Evolutionary conservation across 2,329 filamentous ascomycete genomes (phyloP), one percentile per base, ranked within the genome.

Genomic region (Fusarium heterosporum): DNA sequence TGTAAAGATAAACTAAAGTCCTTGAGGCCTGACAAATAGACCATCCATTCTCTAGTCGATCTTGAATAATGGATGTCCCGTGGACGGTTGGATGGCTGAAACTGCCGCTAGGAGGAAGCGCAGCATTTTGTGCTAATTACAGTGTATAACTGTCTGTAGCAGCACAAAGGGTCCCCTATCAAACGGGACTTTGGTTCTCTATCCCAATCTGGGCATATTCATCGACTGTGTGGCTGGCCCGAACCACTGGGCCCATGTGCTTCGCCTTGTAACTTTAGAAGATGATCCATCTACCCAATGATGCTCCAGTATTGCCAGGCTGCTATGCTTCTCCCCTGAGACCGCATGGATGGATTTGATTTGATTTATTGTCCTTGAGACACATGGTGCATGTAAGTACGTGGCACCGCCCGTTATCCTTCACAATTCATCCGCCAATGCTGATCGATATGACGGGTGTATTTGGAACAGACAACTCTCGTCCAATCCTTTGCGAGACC

Each of bases 381-480:
- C 39, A 52, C 17, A 46, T 40, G 55, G 48, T 45, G 55, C 38
- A 40, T 61, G 42, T 34, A 45, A 55, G 58, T 67, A 67, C 64
- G 64, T 67, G 64, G 64, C 64, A 67, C 47, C 63, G 63, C 47
- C 63, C 58, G 63, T 58, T 67, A 67, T 63, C 62, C 62, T 55
- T 63, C 55, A 63, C 55, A 49, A 55, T 55, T 62, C 63, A 50
- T 38, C 57, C 49, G 64, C 64, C 59, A 28, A 11, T 56, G 61
- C 61, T 67, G 64, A 67, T 67, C 59, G 64, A 55, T 46, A 60
- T 64, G 46, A 64, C 64, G 17, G 54, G 52, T 22, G 22, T 22
- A 22, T 22, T 22, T 22, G 22, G n/a, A 17, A 52, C 32, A 8
- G 17, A 22, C 41, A 22, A 22, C 39, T 47, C 32, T 51, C 41